Base-by-base conservation (phyloP, 1,284 basidiomycete species). In the Polyporus tsugae region DNA sequence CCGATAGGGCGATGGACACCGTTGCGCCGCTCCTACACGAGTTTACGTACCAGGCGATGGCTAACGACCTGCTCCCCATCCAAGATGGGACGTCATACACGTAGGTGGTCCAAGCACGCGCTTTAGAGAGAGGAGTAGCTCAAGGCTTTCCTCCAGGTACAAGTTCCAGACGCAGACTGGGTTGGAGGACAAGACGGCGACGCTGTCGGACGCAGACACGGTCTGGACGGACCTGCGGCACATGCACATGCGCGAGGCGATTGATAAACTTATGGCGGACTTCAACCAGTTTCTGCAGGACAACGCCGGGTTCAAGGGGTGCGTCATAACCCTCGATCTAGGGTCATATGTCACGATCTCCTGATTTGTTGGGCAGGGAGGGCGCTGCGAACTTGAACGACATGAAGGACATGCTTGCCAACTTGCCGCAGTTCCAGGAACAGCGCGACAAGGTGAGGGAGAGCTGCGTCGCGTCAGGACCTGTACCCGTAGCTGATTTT, bases 31-130 rank as follows among this genome's bases (percentile, higher is more conserved):
- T 99, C 72, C 80, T 99, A 57, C 98, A 99, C 79, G 98, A 99
- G 77, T 99, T 99, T 78, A 98, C 96, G 49, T 99, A 99, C 79
- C 98, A 99, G 80, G 97, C 98, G 0, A 99, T 99, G 98, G 93
- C 91, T 62, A 96, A 97, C 75, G 98, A 99, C 79, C 81, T 99
- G 38, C 85, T 99, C 1, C 90, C 92, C 22, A 95, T 99, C 67
- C 88, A 95, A 67, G 90, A 96, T 71, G 97, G 96, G 35, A 87
- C 85, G 3, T 91, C 87, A 79, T 99, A 99, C 81, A 91, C 88
- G 92, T 98, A 79, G 73, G 91, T 84, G 17, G 65, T 46, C 7
- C 15, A 19, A 19, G 53, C 41, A 3, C 13, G 25, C 4, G n/a
- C 6, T 15, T 39, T 36, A 7, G 38, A 22, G 15, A n/a, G 41